Percentiles rank a stretch among this genome's conserved stretches.
Conservation (phyloP, 768 basidiomycete genomes). For the Pleurotus pulmonarius region DNA sequence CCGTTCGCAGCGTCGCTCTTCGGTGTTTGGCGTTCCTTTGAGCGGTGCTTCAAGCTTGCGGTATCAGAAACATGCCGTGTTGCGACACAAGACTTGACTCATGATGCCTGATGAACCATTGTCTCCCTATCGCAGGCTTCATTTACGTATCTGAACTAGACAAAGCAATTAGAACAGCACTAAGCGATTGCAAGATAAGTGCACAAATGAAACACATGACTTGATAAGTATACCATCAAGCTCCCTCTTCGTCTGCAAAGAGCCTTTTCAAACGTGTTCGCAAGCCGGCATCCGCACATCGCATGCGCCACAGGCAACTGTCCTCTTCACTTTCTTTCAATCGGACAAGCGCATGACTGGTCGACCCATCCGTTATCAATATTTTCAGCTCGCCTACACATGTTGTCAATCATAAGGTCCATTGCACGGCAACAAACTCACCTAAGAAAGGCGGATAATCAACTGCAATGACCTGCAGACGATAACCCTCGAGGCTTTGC, state of each 20-base stretch:
- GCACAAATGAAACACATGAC: slow-evolving; percentile 1
- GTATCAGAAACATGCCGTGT: background rate
- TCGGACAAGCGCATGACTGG: slow-evolving; percentile 34
- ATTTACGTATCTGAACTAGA: background rate
- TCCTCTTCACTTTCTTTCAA: slow-evolving; percentile 65
- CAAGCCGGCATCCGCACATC: slow-evolving; percentile 44
- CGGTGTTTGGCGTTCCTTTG: background rate
- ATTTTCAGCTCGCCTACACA: slow-evolving; percentile 65
- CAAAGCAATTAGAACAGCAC: background rate
- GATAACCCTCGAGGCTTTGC: slow-evolving; percentile 33
- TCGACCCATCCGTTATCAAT: slow-evolving; percentile 29
- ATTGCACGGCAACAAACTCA: slow-evolving; percentile 21
- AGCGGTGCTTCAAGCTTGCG: background rate
- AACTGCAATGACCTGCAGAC: slow-evolving; percentile 48
- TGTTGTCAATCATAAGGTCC: slow-evolving; percentile 10
- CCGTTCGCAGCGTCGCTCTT: background rate
- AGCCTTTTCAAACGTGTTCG: slow-evolving; percentile 39
- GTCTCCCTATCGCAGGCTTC: background rate
- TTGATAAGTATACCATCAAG: background rate
- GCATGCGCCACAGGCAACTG: slow-evolving; percentile 69
- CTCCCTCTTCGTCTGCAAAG: slow-evolving; percentile 22
- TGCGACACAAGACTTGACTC: background rate
- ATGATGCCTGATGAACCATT: background rate
- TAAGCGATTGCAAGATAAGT: background rate
- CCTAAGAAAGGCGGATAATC: slow-evolving; percentile 62